Conservation (phyloP, 208 protist genomes). For the Acanthamoeba culbertsoni region DNA sequence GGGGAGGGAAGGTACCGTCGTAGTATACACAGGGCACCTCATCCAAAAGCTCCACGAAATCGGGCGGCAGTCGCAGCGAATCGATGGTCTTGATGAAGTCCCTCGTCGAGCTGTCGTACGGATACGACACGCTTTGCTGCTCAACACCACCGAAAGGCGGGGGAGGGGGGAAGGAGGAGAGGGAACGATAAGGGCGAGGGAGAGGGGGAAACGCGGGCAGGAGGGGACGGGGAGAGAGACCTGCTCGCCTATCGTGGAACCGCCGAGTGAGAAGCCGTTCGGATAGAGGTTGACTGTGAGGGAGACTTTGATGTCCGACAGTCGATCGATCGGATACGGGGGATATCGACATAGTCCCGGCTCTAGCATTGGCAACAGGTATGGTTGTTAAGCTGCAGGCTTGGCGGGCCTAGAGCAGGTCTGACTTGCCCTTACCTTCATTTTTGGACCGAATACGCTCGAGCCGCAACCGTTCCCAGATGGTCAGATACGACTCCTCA, state of each 20-base stretch:
- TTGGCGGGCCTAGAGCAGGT: not conserved
- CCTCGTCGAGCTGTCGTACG: constrained; percentile 53
- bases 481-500: not conserved
- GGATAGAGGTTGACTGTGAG: constrained; percentile 45
- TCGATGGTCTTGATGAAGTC: constrained; percentile 57
- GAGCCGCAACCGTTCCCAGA: constrained; percentile 8
- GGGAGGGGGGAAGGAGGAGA: not conserved
- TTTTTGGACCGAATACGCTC: not conserved
- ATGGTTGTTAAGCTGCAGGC: not conserved
- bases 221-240: not conserved
- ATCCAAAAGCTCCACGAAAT: constrained; percentile 57
- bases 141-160: not conserved
- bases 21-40: constrained; percentile 49
- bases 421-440: not conserved
- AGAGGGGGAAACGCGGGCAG: not conserved
- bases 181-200: no score
- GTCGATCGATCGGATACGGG: constrained; percentile 12
- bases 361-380: not conserved
- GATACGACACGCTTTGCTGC: constrained; percentile 43
- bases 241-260: not conserved
- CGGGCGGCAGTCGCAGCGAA: constrained; percentile 14
- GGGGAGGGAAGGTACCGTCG: not conserved
- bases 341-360: not conserved
- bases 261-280: constrained; percentile 49
- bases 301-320: constrained; percentile 37